phyloP scores from a whole-genome alignment of 2,329 filamentous ascomycete species.

The Diaporthe nobilis region DNA sequence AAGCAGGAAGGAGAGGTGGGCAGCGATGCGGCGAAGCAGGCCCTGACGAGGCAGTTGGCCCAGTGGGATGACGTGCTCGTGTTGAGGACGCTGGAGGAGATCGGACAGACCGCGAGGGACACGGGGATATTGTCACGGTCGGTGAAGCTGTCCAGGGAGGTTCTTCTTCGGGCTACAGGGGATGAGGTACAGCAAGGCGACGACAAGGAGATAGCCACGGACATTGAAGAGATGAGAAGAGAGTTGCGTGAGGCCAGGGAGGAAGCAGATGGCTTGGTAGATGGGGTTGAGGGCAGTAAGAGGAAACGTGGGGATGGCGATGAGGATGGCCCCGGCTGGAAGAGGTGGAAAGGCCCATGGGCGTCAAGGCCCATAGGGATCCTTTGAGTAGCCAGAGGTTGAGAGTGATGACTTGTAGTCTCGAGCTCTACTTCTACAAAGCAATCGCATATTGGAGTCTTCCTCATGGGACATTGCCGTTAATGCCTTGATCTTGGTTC shows the following conservation, averaged over 20 bases:
- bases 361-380: conserved; percentile 71
- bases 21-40: conserved; percentile 42
- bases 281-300: conserved; percentile 17
- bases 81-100: conserved; percentile 48
- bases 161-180: conserved; percentile 44
- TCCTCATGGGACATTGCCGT: background rate
- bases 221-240: conserved; percentile 31
- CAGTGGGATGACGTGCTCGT: conserved; percentile 49
- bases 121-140: conserved; percentile 48
- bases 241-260: conserved; percentile 26
- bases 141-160: conserved; percentile 46
- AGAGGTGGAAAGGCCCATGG: conserved; percentile 66
- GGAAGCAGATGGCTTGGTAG: background rate
- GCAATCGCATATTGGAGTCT: background rate
- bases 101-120: conserved; percentile 49
- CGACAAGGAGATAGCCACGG: conserved; percentile 18
- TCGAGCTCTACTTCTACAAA: background rate
- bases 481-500: background rate
- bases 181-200: conserved; percentile 44
- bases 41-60: conserved; percentile 45
- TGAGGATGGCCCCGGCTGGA: conserved; percentile 59
- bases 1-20: conserved; percentile 47
- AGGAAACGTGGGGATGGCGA: conserved; percentile 37
- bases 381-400: conserved; percentile 52
- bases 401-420: background rate